Evolutionary conservation across 2,329 filamentous ascomycete species (phyloP).

Genomic region (Cladophialophora immunda): DNA sequence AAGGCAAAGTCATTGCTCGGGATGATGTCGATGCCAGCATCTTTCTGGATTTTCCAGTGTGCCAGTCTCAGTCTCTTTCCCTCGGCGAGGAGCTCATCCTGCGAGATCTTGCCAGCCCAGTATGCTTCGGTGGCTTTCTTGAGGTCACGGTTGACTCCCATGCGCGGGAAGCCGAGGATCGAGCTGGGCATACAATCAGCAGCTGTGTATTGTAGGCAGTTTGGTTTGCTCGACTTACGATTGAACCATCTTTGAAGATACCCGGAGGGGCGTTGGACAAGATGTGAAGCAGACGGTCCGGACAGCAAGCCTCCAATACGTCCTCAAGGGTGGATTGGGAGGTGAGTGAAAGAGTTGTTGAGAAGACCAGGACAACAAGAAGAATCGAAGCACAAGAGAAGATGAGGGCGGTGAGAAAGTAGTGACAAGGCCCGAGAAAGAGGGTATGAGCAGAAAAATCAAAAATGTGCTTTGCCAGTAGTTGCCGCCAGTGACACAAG

Average conservation of each 20-base stretch:
- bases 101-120: conserved; percentile 94
- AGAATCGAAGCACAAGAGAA: conserved; percentile 35
- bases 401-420: conserved; percentile 40
- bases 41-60: conserved; percentile 99
- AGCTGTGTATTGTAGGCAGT: neutral
- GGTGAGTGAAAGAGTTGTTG: conserved; percentile 29
- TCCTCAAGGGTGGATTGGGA: conserved; percentile 34
- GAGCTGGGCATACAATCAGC: conserved; percentile 57
- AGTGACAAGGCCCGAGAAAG: conserved; percentile 18
- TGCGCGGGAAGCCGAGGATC: conserved; percentile 97
- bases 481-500: neutral
- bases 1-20: conserved; percentile 99
- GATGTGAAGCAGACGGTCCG: conserved; percentile 21
- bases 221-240: conserved; percentile 57
- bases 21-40: conserved; percentile 96
- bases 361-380: conserved; percentile 30
- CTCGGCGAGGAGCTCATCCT: conserved; percentile 88
- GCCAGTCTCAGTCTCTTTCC: conserved; percentile 95
- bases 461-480: neutral
- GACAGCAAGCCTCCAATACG: conserved; percentile 36
- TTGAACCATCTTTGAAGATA: conserved; percentile 64
- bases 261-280: conserved; percentile 21
- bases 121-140: conserved; percentile 99
- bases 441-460: conserved; percentile 14
- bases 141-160: conserved; percentile 97